A percentile compares a stretch with the other conserved stretches of the same genome.
Conservation (phyloP, 2,329 filamentous ascomycete species). For the Lasiodiplodia citricola region DNA sequence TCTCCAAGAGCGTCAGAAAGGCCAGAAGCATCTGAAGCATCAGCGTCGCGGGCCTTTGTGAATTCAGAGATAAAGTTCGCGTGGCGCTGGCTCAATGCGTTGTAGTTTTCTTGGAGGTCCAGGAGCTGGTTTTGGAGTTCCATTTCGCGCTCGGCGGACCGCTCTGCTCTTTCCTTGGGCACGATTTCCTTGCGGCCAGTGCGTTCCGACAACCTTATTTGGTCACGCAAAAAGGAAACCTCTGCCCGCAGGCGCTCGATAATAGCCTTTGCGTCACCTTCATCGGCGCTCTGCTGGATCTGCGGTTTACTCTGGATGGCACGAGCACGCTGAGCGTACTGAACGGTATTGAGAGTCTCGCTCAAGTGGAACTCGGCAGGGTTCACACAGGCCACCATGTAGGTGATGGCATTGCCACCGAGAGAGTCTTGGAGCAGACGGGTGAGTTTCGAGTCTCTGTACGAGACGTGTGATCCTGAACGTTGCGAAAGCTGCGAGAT, state of each 20-base stretch:
- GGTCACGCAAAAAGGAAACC: conserved; percentile 89
- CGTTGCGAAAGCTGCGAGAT: conserved; percentile 96
- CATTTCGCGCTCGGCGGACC: conserved; percentile 81
- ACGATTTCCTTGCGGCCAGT: conserved; percentile 62
- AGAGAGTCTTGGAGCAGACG: conserved; percentile 94
- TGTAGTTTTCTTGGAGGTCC: conserved; percentile 94
- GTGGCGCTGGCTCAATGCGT: conserved; percentile 85
- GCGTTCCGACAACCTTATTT: conserved; percentile 83
- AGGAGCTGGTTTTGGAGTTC: conserved; percentile 94
- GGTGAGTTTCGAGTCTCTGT: conserved; percentile 96
- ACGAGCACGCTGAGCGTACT: conserved; percentile 94
- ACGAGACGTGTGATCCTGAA: conserved; percentile 88
- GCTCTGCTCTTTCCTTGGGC: conserved; percentile 74
- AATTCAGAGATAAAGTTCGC: conserved; percentile 95
- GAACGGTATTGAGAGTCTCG: conserved; percentile 93
- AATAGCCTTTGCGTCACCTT: conserved; percentile 89
- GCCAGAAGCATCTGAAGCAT: conserved; percentile 58
- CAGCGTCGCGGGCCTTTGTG: conserved; percentile 78
- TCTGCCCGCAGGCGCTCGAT: conserved; percentile 95
- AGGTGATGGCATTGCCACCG: conserved; percentile 95
- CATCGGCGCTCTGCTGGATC: conserved; percentile 87
- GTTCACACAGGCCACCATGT: conserved; percentile 99
- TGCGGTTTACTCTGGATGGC: conserved; percentile 97
- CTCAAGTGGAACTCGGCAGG: conserved; percentile 96
- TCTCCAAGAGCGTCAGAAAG: conserved; percentile 72